Evolutionary conservation across 768 basidiomycete genomes (phyloP).

Genomic region (Vararia minispora): DNA sequence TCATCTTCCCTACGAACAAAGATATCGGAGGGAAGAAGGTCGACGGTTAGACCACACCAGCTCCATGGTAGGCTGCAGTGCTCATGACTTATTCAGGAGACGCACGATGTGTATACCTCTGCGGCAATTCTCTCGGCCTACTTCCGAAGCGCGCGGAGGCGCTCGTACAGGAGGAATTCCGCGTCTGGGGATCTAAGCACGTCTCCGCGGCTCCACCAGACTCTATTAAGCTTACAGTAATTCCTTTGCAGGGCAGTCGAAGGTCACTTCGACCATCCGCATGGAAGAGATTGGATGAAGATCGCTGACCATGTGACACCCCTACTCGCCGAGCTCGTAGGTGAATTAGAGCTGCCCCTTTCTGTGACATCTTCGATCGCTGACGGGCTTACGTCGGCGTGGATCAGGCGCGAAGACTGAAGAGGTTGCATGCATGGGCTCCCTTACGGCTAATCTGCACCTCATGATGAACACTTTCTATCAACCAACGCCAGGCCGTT

Average conservation of each 20-base stretch:
- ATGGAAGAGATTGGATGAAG: conserved; percentile 71
- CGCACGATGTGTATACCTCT: conserved; percentile 67
- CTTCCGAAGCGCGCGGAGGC: conserved; percentile 61
- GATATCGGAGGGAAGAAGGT: conserved; percentile 31
- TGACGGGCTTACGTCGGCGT: background rate
- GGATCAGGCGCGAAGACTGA: conserved; percentile 65
- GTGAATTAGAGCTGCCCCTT: conserved; percentile 30
- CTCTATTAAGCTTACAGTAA: conserved; percentile 11
- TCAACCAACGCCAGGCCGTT: conserved; percentile 71
- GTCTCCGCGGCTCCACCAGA: conserved; percentile 12
- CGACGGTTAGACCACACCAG: conserved; percentile 8
- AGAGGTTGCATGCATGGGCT: conserved; percentile 95
- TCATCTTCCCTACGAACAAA: conserved; percentile 32
- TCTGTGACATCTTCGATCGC: conserved; percentile 1
- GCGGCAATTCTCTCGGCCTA: conserved; percentile 90
- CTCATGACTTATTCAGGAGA: conserved; percentile 27
- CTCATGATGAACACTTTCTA: conserved; percentile 93
- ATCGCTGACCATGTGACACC: conserved; percentile 65
- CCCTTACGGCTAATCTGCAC: conserved; percentile 91
- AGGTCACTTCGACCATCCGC: conserved; percentile 88
- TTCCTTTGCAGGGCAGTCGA: conserved; percentile 53
- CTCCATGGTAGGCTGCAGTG: conserved; percentile 3
- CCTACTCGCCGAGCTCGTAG: conserved; percentile 71
- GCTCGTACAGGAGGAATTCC: conserved; percentile 73
- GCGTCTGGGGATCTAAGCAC: conserved; percentile 70